These are phyloP conservation scores for Phaeosphaeriaceae sp. DNA, from an alignment of 2,329 filamentous ascomycete species.

Conservation along the genomic window DNA sequence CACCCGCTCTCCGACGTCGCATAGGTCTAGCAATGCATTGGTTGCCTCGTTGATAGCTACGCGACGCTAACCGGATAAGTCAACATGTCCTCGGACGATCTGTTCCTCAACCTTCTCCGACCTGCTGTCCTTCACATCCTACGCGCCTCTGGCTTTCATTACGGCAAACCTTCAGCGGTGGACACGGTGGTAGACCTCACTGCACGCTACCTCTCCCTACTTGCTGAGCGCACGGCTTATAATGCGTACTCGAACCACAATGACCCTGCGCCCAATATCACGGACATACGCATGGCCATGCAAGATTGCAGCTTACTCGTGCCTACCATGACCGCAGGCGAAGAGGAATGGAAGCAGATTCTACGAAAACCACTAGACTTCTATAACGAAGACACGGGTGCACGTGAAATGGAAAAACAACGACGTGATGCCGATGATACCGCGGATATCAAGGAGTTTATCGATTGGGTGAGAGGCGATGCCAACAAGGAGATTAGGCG, in stretches of 20 bases:
- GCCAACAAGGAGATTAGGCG: conserved; percentile 81
- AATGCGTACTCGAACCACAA: conserved; percentile 75
- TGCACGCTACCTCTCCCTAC: conserved; percentile 76
- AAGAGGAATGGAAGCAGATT: conserved; percentile 69
- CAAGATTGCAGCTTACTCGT: conserved; percentile 78
- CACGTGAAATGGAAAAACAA: conserved; percentile 51
- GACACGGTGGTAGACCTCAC: conserved; percentile 89
- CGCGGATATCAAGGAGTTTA: conserved; percentile 77
- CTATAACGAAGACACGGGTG: conserved; percentile 48
- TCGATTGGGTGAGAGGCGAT: conserved; percentile 77
- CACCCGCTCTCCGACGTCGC: conserved; percentile 3
- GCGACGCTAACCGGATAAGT: conserved; percentile 22
- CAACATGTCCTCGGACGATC: conserved; percentile 49
- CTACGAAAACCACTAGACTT: conserved; percentile 54
- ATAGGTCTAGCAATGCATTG: conserved; percentile 29
- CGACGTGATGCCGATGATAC: conserved; percentile 72
- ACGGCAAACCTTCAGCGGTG: conserved; percentile 78
- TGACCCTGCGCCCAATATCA: conserved; percentile 67
- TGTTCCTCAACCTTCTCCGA: conserved; percentile 80
- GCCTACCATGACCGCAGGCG: conserved; percentile 69
- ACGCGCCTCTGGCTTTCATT: conserved; percentile 87
- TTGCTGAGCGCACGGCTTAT: conserved; percentile 74
- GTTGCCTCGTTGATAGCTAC: conserved; percentile 24
- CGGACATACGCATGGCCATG: conserved; percentile 85
- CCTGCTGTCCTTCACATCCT: conserved; percentile 90